A percentile compares a stretch with the other conserved stretches of the same genome.
Evolutionary conservation across 2,329 filamentous ascomycete genomes (phyloP).

Genomic region (Trichoderma oligosporum): DNA sequence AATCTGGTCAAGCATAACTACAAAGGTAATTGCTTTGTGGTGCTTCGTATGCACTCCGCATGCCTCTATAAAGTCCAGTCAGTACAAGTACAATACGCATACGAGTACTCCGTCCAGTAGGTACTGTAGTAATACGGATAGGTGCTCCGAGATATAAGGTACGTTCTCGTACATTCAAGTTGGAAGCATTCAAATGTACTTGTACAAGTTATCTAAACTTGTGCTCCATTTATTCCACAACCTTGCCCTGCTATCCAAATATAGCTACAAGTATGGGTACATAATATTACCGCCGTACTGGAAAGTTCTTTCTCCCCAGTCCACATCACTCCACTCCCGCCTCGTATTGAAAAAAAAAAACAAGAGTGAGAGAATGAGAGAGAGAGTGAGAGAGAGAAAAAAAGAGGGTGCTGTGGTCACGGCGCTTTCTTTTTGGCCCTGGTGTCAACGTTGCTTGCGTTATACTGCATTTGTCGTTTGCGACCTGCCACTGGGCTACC

Average conservation of each 20-base stretch:
- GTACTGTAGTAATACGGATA: too few relatives aligned
- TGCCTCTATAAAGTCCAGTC: too few relatives aligned
- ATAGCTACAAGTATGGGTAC: neutral
- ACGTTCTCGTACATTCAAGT: neutral
- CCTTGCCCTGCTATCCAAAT: neutral
- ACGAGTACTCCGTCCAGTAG: too few relatives aligned
- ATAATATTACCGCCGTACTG: neutral
- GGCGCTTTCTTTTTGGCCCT: neutral
- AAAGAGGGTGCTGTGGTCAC: conserved; percentile 1
- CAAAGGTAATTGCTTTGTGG: conserved; percentile 5
- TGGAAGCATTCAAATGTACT: neutral
- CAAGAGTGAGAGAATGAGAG: neutral
- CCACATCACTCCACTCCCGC: conserved; percentile 13
- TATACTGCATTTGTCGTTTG: conserved; percentile 5
- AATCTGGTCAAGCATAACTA: conserved; percentile 7
- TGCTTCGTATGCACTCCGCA: too few relatives aligned
- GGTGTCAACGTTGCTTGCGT: conserved; percentile 18
- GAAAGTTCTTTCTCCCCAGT: neutral
- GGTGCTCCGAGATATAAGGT: too few relatives aligned
- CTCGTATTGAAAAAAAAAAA: conserved; percentile 4
- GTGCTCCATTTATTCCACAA: too few relatives aligned
- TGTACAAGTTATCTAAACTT: too few relatives aligned
- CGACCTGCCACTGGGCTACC: conserved; percentile 1
- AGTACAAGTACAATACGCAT: too few relatives aligned
- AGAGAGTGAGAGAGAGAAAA: neutral